phyloP scores from a whole-genome alignment of 768 basidiomycete species.

The Amanita pseudoporphyria region DNA sequence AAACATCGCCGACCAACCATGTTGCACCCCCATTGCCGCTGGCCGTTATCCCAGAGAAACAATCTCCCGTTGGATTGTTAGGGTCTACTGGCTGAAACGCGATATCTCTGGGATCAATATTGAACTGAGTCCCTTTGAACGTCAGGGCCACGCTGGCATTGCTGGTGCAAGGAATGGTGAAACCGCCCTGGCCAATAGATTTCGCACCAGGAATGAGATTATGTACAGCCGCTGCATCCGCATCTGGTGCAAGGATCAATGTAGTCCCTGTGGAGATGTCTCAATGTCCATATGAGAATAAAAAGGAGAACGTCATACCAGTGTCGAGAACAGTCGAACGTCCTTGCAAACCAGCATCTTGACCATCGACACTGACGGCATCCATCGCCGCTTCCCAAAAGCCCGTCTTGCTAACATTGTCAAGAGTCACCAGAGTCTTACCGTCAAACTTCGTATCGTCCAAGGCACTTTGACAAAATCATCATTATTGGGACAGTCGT shows the following conservation, averaged over 20 bases:
- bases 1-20: conserved; percentile 71
- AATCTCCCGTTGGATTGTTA: conserved; percentile 47
- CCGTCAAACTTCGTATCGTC: conserved; percentile 61
- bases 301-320: conserved; percentile 16
- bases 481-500: background rate
- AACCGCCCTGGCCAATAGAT: conserved; percentile 34
- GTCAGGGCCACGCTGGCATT: conserved; percentile 33
- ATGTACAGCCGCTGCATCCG: conserved; percentile 32
- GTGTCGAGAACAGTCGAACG: conserved; percentile 71
- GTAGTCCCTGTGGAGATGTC: conserved; percentile 29
- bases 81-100: conserved; percentile 43
- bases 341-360: conserved; percentile 36
- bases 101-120: conserved; percentile 60
- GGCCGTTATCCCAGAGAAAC: conserved; percentile 60
- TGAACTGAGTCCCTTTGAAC: conserved; percentile 36
- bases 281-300: background rate
- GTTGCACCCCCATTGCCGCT: conserved; percentile 49
- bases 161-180: conserved; percentile 43
- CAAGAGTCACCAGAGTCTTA: conserved; percentile 44
- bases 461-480: conserved; percentile 31
- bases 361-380: conserved; percentile 48
- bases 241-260: conserved; percentile 35
- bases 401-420: conserved; percentile 55
- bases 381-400: conserved; percentile 77
- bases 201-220: conserved; percentile 31